These are phyloP conservation scores for Aspergillus ruber DNA, from an alignment of 2,329 filamentous ascomycete species.

Conservation along the genomic window DNA sequence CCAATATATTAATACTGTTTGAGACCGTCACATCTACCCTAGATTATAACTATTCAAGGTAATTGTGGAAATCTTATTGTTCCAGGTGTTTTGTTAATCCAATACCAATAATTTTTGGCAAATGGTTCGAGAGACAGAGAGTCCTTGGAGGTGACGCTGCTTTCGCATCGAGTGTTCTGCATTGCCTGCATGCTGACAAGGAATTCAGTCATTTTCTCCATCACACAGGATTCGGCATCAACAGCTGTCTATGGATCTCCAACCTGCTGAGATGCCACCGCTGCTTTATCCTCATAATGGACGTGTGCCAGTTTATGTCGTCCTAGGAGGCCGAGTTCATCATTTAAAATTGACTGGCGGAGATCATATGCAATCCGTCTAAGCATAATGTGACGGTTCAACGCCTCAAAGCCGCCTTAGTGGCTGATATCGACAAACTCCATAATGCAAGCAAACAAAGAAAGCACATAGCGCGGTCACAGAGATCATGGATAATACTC, in stretches of 20 bases:
- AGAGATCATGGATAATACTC: no score
- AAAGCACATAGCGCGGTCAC: no score
- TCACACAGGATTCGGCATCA: slow-evolving; percentile 1
- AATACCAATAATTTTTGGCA: not conserved
- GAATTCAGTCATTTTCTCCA: slow-evolving; percentile 2
- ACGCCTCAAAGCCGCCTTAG: no score
- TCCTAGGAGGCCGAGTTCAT: not conserved
- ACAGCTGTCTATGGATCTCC: slow-evolving; percentile 1
- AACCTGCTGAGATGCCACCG: slow-evolving; percentile 1
- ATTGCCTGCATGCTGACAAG: not conserved
- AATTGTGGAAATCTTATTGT: not conserved
- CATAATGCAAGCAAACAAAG: no score
- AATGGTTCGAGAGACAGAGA: not conserved
- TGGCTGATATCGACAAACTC: no score
- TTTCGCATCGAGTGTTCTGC: not conserved
- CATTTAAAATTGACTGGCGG: slow-evolving; percentile 3
- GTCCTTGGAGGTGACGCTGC: no score
- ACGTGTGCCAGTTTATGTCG: slow-evolving; percentile 1
- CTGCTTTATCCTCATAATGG: slow-evolving; percentile 2
- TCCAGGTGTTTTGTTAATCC: not conserved
- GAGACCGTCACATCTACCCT: no score
- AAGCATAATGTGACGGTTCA: no score
- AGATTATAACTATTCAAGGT: no score
- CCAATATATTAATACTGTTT: no score
- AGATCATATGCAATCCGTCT: slow-evolving; percentile 5